Evolutionary conservation across 345 rosid species (phyloP).

Genomic region (Salix udensis): DNA sequence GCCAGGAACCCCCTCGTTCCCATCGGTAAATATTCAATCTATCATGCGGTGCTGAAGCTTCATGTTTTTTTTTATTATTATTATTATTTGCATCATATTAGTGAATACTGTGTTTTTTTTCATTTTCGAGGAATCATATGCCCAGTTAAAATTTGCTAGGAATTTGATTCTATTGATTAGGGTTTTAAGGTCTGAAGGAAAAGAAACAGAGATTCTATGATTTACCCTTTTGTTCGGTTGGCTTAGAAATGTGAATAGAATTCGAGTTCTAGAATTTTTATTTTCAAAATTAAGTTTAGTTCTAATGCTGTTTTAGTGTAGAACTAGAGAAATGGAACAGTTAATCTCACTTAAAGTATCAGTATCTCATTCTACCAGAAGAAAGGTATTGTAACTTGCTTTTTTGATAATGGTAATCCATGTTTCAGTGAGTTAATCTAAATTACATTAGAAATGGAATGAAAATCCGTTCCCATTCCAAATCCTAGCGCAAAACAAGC

Average conservation of each 20-base stretch:
- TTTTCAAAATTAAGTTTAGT: not conserved
- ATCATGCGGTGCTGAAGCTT: not conserved
- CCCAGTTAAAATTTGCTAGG: not conserved
- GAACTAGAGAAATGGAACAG: not conserved
- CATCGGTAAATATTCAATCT: slow-evolving; percentile 37
- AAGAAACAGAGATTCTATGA: not conserved
- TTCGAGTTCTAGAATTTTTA: not conserved
- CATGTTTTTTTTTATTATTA: not conserved
- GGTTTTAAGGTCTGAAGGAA: not conserved
- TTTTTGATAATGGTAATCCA: not conserved
- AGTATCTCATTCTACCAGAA: not conserved
- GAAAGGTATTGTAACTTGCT: not conserved
- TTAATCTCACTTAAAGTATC: not conserved
- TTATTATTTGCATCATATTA: not conserved
- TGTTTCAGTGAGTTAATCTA: no score
- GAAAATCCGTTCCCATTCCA: not conserved
- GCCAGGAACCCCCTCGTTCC: slow-evolving; percentile 72
- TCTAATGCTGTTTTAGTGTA: not conserved
- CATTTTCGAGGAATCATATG: not conserved
- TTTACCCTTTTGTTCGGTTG: not conserved
- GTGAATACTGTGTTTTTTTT: not conserved
- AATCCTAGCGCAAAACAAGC: not conserved
- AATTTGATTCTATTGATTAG: not conserved
- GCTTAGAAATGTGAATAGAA: not conserved
- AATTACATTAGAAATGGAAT: not conserved